phyloP scores from a whole-genome alignment of 2,329 filamentous ascomycete species.

The Aspergillaceae sp. region DNA sequence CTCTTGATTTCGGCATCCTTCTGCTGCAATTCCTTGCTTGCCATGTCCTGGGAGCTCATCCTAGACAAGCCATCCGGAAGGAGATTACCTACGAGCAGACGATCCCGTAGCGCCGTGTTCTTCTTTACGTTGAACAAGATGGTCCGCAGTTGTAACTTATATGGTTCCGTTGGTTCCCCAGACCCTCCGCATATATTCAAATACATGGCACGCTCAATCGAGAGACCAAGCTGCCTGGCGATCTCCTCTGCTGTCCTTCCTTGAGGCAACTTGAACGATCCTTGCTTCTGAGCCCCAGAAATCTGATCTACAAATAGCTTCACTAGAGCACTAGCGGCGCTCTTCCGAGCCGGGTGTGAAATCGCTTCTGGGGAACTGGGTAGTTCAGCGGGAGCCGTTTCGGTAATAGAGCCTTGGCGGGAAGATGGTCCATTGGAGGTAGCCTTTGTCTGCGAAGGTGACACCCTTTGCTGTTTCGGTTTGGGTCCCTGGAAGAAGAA shows the following conservation, averaged over 20 bases:
- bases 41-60: conserved; percentile 86
- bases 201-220: conserved; percentile 65
- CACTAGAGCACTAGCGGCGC: conserved; percentile 60
- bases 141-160: conserved; percentile 60
- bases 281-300: conserved; percentile 56
- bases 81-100: conserved; percentile 64
- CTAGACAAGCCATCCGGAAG: conserved; percentile 68
- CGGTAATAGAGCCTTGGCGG: conserved; percentile 22
- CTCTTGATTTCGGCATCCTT: conserved; percentile 48
- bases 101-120: conserved; percentile 68
- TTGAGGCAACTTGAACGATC: conserved; percentile 54
- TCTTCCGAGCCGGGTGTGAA: conserved; percentile 57
- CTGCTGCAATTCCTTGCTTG: conserved; percentile 75
- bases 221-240: conserved; percentile 62
- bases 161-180: conserved; percentile 47
- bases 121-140: conserved; percentile 82
- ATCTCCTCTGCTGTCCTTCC: conserved; percentile 56
- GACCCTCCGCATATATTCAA: conserved; percentile 42
- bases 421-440: conserved; percentile 21
- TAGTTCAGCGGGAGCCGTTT: conserved; percentile 23
- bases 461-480: conserved; percentile 33
- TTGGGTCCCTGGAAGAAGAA: conserved; percentile 28
- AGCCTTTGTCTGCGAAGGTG: conserved; percentile 26
- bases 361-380: conserved; percentile 39
- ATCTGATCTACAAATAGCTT: conserved; percentile 62